Conservation (phyloP, 345 rosid species). For the Salix arbutifolia region DNA sequence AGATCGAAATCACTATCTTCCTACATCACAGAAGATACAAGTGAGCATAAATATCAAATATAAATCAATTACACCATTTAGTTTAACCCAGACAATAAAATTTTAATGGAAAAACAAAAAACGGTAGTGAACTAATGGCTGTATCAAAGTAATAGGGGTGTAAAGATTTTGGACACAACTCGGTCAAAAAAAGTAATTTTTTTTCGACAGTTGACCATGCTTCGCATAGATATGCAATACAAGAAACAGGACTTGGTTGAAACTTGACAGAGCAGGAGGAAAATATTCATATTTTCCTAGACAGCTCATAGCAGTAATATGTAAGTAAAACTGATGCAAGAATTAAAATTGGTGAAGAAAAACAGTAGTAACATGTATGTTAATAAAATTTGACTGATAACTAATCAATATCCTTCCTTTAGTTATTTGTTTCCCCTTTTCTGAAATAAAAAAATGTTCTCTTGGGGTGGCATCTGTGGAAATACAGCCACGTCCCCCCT, state of each 20-base stretch:
- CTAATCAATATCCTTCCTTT: background rate
- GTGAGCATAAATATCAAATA: slow-evolving; percentile 6
- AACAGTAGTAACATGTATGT: too few relatives aligned
- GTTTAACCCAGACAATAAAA: background rate
- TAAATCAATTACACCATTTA: background rate
- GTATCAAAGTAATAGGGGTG: background rate
- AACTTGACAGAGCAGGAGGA: too few relatives aligned
- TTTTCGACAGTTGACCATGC: background rate
- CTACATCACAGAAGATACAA: slow-evolving; percentile 44
- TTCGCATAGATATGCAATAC: background rate
- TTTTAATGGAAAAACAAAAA: background rate
- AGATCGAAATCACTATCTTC: slow-evolving; percentile 87
- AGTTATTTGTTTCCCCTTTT: background rate
- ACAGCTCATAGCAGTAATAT: background rate
- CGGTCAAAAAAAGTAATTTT: background rate
- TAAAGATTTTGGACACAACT: background rate
- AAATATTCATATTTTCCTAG: background rate
- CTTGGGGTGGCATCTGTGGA: background rate
- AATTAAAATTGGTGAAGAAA: background rate
- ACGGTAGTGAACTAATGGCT: background rate
- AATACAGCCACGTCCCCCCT: background rate
- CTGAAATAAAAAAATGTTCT: background rate
- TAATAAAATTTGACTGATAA: background rate
- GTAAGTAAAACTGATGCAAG: background rate
- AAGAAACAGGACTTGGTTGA: background rate